These are phyloP conservation scores for Puccinia coronata DNA, from an alignment of 1,284 basidiomycete genomes.

Conservation along the genomic window DNA sequence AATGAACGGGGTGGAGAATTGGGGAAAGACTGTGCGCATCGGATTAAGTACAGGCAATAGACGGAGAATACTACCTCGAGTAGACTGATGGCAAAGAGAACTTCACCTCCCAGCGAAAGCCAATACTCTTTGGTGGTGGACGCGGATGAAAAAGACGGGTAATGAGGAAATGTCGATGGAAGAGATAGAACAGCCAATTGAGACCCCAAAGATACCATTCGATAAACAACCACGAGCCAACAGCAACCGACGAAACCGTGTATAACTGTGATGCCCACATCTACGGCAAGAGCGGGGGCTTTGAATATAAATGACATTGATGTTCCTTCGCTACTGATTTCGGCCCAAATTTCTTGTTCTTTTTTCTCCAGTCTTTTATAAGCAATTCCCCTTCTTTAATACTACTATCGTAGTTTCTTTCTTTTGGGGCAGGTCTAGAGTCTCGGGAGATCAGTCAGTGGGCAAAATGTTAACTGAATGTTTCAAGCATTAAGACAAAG, in stretches of 20 bases:
- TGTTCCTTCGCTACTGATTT: background rate
- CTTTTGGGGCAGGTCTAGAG: background rate
- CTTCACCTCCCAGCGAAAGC: constrained; percentile 23
- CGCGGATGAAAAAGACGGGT: constrained; percentile 34
- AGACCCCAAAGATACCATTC: constrained; percentile 47
- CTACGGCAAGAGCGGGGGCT: constrained; percentile 2
- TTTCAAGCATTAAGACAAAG: background rate
- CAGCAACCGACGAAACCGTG: constrained; percentile 26
- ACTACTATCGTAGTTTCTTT: background rate
- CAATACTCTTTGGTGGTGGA: constrained; percentile 30
- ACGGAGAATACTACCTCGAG: constrained; percentile 43
- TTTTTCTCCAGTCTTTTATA: background rate
- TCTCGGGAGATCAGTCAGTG: background rate
- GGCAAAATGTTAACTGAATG: background rate
- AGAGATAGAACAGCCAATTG: constrained; percentile 48
- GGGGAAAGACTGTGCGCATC: constrained; percentile 4
- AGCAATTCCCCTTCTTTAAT: background rate
- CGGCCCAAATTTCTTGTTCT: background rate
- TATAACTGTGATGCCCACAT: constrained; percentile 36
- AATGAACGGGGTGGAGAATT: constrained; percentile 6
- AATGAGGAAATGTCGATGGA: constrained; percentile 37
- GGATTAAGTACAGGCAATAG: constrained; percentile 32
- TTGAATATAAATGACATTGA: constrained; percentile 29
- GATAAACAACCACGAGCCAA: constrained; percentile 47
- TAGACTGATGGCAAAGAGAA: constrained; percentile 30